These are phyloP conservation scores for Recurvomyces mirabilis DNA, from an alignment of 495 filamentous ascomycete species.

Conservation along the genomic window DNA sequence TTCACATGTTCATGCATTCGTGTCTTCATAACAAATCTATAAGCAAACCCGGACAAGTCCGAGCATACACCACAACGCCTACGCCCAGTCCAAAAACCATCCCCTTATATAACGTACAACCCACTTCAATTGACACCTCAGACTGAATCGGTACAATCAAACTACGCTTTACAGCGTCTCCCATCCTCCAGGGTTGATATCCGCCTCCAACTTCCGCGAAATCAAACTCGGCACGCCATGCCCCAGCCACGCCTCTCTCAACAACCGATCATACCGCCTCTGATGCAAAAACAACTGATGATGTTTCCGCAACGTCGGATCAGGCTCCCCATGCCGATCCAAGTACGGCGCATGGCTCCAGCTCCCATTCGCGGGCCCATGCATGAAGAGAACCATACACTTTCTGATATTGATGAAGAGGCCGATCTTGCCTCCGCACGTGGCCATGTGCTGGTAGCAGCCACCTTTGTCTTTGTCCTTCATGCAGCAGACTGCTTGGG, in stretches of 20 bases:
- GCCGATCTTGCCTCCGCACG: conserved; percentile 79
- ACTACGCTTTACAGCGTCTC: conserved; percentile 67
- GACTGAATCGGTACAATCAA: too few species aligned
- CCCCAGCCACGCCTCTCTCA: conserved; percentile 76
- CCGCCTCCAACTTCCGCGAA: conserved; percentile 76
- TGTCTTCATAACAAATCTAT: too few species aligned
- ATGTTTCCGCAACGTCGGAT: conserved; percentile 63
- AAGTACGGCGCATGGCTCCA: conserved; percentile 85
- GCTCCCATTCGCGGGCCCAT: conserved; percentile 45
- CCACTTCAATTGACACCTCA: too few species aligned
- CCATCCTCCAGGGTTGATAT: conserved; percentile 95
- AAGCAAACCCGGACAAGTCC: too few species aligned
- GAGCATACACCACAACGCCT: too few species aligned
- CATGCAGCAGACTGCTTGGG: conserved; percentile 83
- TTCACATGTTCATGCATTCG: too few species aligned
- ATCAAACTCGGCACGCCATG: conserved; percentile 84
- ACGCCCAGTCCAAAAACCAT: too few species aligned
- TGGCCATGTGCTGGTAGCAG: conserved; percentile 75
- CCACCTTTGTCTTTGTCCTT: conserved; percentile 63
- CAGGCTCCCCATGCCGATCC: conserved; percentile 87
- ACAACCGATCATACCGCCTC: conserved; percentile 78
- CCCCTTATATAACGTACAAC: too few species aligned
- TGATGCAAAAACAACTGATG: conserved; percentile 88
- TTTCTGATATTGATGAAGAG: conserved; percentile 94
- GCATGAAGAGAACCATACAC: conserved; percentile 76